phyloP scores from a whole-genome alignment of 371 early-diverging fungal species.

The Mucor mucedo region DNA sequence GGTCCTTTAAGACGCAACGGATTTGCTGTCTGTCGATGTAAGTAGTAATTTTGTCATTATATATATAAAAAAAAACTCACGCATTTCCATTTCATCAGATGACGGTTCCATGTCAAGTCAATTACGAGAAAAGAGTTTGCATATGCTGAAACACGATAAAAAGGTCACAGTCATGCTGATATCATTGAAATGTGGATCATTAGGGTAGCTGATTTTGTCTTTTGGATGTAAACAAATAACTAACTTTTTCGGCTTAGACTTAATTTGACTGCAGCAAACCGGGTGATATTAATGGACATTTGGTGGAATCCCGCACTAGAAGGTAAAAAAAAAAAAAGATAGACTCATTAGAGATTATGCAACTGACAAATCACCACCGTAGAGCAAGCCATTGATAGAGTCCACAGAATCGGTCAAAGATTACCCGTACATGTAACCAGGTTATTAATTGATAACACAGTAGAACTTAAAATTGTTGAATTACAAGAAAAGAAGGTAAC shows the following conservation, averaged over 20 bases:
- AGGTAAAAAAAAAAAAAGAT: conserved; percentile 27
- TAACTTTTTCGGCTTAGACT: conserved; percentile 45
- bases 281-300: conserved; percentile 77
- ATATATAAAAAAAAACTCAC: background rate
- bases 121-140: conserved; percentile 54
- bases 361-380: background rate
- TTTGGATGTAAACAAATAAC: background rate
- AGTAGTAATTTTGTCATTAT: conserved; percentile 47
- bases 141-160: conserved; percentile 57
- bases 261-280: conserved; percentile 76
- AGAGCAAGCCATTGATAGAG: conserved; percentile 89
- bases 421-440: conserved; percentile 64
- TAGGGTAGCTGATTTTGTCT: conserved; percentile 54
- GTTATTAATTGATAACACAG: conserved; percentile 59
- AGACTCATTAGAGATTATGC: too few relatives aligned
- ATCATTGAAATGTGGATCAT: conserved; percentile 69
- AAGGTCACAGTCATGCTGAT: conserved; percentile 69
- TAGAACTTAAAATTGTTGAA: conserved; percentile 68
- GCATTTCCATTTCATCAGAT: conserved; percentile 38
- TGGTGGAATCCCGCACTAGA: conserved; percentile 93
- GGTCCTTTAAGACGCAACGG: conserved; percentile 63
- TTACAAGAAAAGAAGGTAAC: conserved; percentile 57
- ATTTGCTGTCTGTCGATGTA: conserved; percentile 63
- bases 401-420: conserved; percentile 84
- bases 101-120: conserved; percentile 46